Evolutionary conservation across 2,329 filamentous ascomycete genomes (phyloP).

Genomic region (Fusarium sp.): DNA sequence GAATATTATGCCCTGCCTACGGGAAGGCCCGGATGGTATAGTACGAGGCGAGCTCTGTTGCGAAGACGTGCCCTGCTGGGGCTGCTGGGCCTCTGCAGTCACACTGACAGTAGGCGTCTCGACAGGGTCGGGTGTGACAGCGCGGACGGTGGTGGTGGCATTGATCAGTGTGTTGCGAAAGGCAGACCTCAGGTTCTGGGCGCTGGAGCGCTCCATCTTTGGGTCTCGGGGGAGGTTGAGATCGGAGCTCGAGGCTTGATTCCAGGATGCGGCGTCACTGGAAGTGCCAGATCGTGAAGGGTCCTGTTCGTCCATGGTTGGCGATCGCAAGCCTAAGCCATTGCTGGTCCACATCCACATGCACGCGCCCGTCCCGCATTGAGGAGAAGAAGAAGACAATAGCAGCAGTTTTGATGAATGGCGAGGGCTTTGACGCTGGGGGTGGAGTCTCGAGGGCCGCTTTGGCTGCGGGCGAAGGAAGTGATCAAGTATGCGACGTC

Average conservation of each 20-base stretch:
- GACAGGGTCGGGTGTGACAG: constrained; percentile 70
- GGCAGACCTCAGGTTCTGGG: constrained; percentile 48
- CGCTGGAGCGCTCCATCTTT: constrained; percentile 50
- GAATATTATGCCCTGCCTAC: constrained; percentile 69
- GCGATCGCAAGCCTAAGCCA: constrained; percentile 57
- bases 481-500: constrained; percentile 1
- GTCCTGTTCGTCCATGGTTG: constrained; percentile 57
- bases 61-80: constrained; percentile 41
- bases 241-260: constrained; percentile 44
- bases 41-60: constrained; percentile 49
- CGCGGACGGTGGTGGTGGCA: constrained; percentile 62
- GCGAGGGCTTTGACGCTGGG: constrained; percentile 5
- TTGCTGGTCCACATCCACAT: constrained; percentile 53
- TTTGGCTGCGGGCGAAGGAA: constrained; percentile 10
- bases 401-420: constrained; percentile 13
- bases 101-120: constrained; percentile 46
- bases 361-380: constrained; percentile 47
- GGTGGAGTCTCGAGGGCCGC: constrained; percentile 14
- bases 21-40: constrained; percentile 50
- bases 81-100: constrained; percentile 36
- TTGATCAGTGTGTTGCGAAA: constrained; percentile 45
- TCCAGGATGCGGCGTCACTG: constrained; percentile 49
- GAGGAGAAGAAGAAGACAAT: constrained; percentile 32
- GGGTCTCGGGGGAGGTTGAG: constrained; percentile 44
- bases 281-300: constrained; percentile 48